phyloP scores from a whole-genome alignment of 106 monocot species.

The Dendrobium huoshanense region DNA sequence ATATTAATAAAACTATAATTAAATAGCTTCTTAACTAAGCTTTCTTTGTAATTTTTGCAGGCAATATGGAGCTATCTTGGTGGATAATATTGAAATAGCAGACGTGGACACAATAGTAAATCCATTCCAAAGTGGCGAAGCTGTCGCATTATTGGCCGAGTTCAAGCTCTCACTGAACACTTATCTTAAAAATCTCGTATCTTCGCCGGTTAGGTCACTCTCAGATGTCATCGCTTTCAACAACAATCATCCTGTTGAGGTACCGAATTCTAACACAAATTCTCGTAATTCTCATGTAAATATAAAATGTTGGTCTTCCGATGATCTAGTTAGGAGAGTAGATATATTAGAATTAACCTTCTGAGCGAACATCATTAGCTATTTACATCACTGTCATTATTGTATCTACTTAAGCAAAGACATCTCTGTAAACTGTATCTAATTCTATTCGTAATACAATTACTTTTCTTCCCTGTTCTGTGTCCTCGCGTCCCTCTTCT shows the following conservation, averaged over 20 bases:
- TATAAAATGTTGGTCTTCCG: too few species aligned
- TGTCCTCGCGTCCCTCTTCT: too few species aligned
- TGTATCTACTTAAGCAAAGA: too few species aligned
- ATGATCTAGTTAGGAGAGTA: too few species aligned
- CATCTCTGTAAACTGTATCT: too few species aligned
- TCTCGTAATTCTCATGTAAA: too few species aligned
- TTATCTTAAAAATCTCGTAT: slow-evolving; percentile 31
- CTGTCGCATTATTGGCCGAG: slow-evolving; percentile 21
- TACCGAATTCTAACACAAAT: background rate
- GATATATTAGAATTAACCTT: too few species aligned
- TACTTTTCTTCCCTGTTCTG: too few species aligned
- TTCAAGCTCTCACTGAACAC: slow-evolving; percentile 46
- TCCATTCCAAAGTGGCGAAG: slow-evolving; percentile 21
- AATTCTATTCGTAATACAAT: too few species aligned
- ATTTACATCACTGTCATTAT: too few species aligned
- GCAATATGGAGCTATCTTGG: slow-evolving; percentile 21
- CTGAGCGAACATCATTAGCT: too few species aligned
- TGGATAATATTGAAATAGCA: slow-evolving; percentile 34
- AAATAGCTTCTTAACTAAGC: background rate
- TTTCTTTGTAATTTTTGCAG: background rate
- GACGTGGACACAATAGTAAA: slow-evolving; percentile 21
- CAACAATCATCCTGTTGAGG: slow-evolving; percentile 29
- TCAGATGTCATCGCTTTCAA: slow-evolving; percentile 60
- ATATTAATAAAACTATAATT: background rate
- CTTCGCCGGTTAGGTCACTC: slow-evolving; percentile 50